These are phyloP conservation scores for Clitocybe nebularis DNA, from an alignment of 1,284 basidiomycete genomes.

Conservation along the genomic window DNA sequence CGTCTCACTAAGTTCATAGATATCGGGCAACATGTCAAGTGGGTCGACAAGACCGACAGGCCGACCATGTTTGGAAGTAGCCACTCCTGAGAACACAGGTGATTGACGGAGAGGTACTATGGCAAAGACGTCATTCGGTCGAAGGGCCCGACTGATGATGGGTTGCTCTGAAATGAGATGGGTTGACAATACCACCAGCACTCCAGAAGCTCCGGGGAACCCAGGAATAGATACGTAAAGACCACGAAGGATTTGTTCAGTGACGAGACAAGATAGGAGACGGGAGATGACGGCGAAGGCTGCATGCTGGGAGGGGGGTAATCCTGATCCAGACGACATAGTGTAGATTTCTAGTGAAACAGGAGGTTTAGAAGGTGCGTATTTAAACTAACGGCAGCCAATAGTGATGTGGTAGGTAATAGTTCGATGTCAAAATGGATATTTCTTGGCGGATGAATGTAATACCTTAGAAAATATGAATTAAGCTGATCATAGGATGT, in stretches of 20 bases:
- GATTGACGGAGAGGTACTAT: conserved; percentile 34
- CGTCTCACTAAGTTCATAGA: conserved; percentile 29
- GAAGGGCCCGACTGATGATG: conserved; percentile 23
- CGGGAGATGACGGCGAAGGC: conserved; percentile 43
- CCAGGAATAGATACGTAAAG: conserved; percentile 32
- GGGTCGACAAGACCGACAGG: conserved; percentile 41
- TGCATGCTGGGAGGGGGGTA: conserved; percentile 32
- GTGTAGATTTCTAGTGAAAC: conserved; percentile 6
- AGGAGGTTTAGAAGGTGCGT: conserved; percentile 4
- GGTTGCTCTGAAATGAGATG: conserved; percentile 28
- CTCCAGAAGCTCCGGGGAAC: conserved; percentile 23
- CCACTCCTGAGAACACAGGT: conserved; percentile 30
- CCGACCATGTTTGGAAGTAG: conserved; percentile 26
- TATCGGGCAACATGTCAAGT: conserved; percentile 42
- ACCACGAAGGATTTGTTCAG: conserved; percentile 38
- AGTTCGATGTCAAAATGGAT: conserved; percentile 3
- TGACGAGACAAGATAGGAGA: conserved; percentile 43
- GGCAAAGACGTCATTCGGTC: conserved; percentile 31
- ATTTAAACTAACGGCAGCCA: conserved; percentile 15
- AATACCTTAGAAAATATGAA: conserved; percentile 3
- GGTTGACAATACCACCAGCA: conserved; percentile 34
- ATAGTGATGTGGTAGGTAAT: conserved; percentile 6
- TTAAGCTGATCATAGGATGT: conserved; percentile 5
- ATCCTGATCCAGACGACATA: conserved; percentile 32
- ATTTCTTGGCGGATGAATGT: conserved; percentile 11